Percentiles rank a stretch among this genome's conserved stretches.
These are phyloP conservation scores for Cicer judaicum DNA, from an alignment of 306 rosid genomes.

Conservation along the genomic window DNA sequence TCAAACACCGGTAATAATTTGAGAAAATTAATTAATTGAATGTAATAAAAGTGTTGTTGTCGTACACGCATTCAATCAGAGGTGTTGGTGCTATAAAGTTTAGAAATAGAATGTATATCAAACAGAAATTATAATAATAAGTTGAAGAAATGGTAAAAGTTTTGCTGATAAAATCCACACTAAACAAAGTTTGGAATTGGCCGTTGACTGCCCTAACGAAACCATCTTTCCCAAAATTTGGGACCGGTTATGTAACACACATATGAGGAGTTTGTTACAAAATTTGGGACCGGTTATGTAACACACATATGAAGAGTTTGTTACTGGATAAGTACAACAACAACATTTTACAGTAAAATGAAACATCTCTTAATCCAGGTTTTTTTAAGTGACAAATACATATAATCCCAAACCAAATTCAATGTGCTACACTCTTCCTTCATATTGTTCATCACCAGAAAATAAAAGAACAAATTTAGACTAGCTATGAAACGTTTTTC, in stretches of 20 bases:
- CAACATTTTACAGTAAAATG: conserved; percentile 48
- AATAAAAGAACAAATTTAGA: conserved; percentile 44
- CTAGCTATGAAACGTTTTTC: conserved; percentile 30
- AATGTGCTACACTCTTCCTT: conserved; percentile 39
- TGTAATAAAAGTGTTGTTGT: no score
- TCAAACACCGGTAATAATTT: no score
- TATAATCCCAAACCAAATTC: conserved; percentile 41
- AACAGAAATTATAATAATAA: not conserved
- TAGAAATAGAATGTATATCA: not conserved
- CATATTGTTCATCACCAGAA: conserved; percentile 39
- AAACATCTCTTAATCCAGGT: conserved; percentile 23
- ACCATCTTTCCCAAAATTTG: not conserved
- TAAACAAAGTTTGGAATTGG: conserved; percentile 2
- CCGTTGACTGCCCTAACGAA: not conserved
- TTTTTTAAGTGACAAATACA: conserved; percentile 34
- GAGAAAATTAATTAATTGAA: no score
- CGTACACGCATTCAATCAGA: no score
- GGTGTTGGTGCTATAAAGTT: not conserved
- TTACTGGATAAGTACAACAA: conserved; percentile 23
- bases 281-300: not conserved
- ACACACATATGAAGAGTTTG: not conserved
- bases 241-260: not conserved
- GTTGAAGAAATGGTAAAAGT: not conserved
- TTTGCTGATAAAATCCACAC: conserved; percentile 34
- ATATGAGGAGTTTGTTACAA: not conserved